phyloP scores from a whole-genome alignment of 1,284 basidiomycete species.

The Rhodotorula glutinis region DNA sequence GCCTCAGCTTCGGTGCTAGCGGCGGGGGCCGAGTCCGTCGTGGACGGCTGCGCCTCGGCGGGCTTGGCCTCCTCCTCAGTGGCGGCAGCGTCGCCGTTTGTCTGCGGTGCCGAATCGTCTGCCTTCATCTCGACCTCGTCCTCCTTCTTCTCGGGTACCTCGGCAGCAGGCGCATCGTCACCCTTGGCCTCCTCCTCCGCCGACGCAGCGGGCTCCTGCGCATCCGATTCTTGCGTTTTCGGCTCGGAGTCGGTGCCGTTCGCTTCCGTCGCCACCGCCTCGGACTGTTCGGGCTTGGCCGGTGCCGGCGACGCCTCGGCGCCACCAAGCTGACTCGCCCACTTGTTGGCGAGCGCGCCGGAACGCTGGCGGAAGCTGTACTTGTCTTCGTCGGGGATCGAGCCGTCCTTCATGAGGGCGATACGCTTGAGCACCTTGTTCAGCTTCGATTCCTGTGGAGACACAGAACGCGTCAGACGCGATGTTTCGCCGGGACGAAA shows the following conservation, averaged over 20 bases:
- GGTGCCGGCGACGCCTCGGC: conserved; percentile 8
- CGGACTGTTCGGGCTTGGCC: conserved; percentile 11
- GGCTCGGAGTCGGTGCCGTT: conserved; percentile 17
- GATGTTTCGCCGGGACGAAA: not conserved
- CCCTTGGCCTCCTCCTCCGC: not conserved
- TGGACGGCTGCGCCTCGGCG: conserved; percentile 12
- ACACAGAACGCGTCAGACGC: not conserved
- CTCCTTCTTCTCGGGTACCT: conserved; percentile 13
- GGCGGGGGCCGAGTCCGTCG: not conserved
- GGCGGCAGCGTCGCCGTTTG: conserved; percentile 17
- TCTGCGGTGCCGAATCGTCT: conserved; percentile 12
- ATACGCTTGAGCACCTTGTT: conserved; percentile 98
- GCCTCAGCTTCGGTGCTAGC: too few relatives aligned
- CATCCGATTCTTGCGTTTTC: not conserved
- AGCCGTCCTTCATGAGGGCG: conserved; percentile 61
- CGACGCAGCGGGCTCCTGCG: not conserved
- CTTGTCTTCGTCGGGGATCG: conserved; percentile 76
- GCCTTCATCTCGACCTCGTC: conserved; percentile 7
- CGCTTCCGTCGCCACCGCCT: conserved; percentile 12
- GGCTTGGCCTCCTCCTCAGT: conserved; percentile 37
- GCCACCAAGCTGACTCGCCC: conserved; percentile 33
- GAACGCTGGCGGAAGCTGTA: conserved; percentile 78
- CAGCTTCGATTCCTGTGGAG: conserved; percentile 79
- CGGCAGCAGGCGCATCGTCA: conserved; percentile 7
- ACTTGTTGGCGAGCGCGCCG: conserved; percentile 52